These are phyloP conservation scores for Bidens hawaiensis DNA, from an alignment of 140 eudicot species.

Conservation along the genomic window DNA sequence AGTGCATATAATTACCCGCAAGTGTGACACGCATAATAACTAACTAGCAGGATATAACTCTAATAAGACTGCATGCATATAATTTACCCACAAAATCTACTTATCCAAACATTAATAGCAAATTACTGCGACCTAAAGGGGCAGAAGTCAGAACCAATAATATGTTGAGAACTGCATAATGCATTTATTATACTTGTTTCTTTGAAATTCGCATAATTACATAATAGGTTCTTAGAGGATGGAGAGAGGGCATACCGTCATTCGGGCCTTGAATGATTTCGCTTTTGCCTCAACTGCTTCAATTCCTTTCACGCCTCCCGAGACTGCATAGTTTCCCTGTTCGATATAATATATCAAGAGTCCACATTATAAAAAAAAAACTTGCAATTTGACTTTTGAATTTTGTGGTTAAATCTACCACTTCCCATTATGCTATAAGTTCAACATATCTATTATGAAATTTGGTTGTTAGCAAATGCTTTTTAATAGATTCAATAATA, in stretches of 20 bases:
- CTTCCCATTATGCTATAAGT: background rate
- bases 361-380: background rate
- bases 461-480: background rate
- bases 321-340: slow-evolving; percentile 87
- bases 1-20: background rate
- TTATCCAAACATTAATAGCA: no score
- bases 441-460: background rate
- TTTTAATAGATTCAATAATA: background rate
- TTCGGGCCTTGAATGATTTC: slow-evolving; percentile 85
- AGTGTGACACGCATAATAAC: no score
- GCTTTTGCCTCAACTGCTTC: slow-evolving; percentile 91
- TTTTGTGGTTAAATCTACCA: no score
- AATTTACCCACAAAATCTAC: background rate
- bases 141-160: no score
- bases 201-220: background rate
- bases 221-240: no score
- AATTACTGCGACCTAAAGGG: background rate
- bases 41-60: background rate
- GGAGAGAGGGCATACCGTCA: slow-evolving; percentile 49
- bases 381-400: background rate
- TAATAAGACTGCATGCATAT: background rate
- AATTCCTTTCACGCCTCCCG: slow-evolving; percentile 87
- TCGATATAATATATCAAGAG: slow-evolving; percentile 10
- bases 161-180: no score
- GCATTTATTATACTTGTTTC: background rate